phyloP scores from a whole-genome alignment of 768 basidiomycete species.

The Hydnum rufescens region DNA sequence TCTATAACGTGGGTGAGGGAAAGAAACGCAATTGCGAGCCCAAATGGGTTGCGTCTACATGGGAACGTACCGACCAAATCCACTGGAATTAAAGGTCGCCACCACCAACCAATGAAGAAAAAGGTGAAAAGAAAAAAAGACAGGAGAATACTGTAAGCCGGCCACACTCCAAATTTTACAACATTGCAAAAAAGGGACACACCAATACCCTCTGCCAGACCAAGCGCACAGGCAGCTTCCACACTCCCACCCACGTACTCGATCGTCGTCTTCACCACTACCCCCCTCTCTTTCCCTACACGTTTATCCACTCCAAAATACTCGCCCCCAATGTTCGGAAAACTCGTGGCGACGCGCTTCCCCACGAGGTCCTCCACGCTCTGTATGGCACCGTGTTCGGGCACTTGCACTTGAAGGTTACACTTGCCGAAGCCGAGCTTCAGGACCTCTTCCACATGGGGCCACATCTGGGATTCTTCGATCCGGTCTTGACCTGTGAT shows the following conservation, averaged over 20 bases:
- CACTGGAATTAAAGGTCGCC: constrained; percentile 30
- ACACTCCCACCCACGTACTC: constrained; percentile 97
- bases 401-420: constrained; percentile 58
- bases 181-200: constrained; percentile 18
- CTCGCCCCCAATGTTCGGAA: constrained; percentile 65
- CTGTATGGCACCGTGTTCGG: constrained; percentile 50
- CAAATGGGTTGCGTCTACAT: not conserved
- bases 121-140: not conserved
- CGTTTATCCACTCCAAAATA: constrained; percentile 57
- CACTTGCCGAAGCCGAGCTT: constrained; percentile 89
- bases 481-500: constrained; percentile 98
- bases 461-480: constrained; percentile 69
- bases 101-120: too few relatives aligned
- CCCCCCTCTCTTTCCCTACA: constrained; percentile 32
- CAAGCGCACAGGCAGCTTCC: constrained; percentile 91
- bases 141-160: constrained; percentile 3
- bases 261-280: constrained; percentile 55
- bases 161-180: too few relatives aligned
- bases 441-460: constrained; percentile 56
- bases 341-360: constrained; percentile 86
- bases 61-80: constrained; percentile 70
- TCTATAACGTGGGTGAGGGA: constrained; percentile 32
- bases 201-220: constrained; percentile 95
- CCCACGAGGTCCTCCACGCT: constrained; percentile 66
- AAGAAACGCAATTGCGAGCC: not conserved